phyloP scores from a whole-genome alignment of 148 eudicot species.

The Rhododendron ferrugineum region DNA sequence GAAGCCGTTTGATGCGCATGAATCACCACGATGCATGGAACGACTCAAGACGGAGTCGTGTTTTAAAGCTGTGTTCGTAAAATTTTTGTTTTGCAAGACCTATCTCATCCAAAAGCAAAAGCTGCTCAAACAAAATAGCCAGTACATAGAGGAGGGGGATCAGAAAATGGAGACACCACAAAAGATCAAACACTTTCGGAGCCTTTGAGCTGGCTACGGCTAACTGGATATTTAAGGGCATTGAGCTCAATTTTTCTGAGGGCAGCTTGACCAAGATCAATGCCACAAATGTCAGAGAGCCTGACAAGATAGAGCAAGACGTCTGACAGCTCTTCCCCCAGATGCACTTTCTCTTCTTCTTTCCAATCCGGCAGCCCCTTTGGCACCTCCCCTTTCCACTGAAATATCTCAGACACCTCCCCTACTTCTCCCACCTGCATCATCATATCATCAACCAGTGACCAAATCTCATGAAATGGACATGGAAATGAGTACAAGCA shows the following conservation, averaged over 20 bases:
- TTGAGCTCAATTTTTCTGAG: conserved; percentile 53
- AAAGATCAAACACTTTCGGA: neutral
- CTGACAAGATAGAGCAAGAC: conserved; percentile 63
- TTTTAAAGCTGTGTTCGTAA: neutral
- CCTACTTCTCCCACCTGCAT: conserved; percentile 83
- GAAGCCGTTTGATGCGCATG: neutral
- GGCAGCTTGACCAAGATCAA: conserved; percentile 77
- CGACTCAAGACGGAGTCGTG: too few species aligned
- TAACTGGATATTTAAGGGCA: conserved; percentile 51
- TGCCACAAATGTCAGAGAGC: conserved; percentile 66
- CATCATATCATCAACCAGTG: neutral
- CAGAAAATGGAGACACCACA: neutral
- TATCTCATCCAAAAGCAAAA: neutral
- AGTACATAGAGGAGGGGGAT: neutral
- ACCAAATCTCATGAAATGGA: neutral
- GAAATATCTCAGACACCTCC: conserved; percentile 77
- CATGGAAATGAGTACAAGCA: neutral
- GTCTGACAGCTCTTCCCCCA: conserved; percentile 73
- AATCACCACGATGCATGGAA: neutral
- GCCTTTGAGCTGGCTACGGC: neutral
- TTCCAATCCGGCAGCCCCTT: conserved; percentile 56
- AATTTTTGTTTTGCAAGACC: neutral
- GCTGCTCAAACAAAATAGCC: neutral
- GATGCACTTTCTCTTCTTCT: conserved; percentile 45
- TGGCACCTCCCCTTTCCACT: conserved; percentile 82